A percentile compares a stretch with the other conserved stretches of the same genome.
Evolutionary conservation across 495 filamentous ascomycete genomes (phyloP).

Genomic region (Podospora anserina): DNA sequence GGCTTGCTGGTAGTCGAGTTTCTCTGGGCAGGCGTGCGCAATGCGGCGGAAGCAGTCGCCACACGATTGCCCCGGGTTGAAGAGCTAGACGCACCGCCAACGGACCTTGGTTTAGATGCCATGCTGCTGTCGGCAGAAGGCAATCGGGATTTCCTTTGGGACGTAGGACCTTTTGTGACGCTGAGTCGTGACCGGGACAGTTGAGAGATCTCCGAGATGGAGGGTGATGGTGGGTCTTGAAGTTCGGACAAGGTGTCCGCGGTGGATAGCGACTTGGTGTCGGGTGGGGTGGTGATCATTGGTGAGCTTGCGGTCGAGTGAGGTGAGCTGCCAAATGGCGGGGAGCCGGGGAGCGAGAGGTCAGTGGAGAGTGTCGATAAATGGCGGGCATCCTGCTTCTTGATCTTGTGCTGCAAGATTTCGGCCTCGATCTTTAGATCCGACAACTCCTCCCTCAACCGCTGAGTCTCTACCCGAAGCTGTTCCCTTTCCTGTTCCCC

Average conservation of each 20-base stretch:
- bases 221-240: constrained; percentile 56
- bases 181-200: constrained; percentile 40
- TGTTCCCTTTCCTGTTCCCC: constrained; percentile 87
- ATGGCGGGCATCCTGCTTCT: constrained; percentile 54
- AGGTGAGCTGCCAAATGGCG: constrained; percentile 54
- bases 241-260: constrained; percentile 42
- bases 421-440: constrained; percentile 94
- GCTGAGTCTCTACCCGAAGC: constrained; percentile 82
- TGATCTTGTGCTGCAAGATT: constrained; percentile 88
- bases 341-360: constrained; percentile 53
- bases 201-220: constrained; percentile 65
- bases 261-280: constrained; percentile 56
- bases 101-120: constrained; percentile 48
- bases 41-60: constrained; percentile 28
- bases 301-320: constrained; percentile 67
- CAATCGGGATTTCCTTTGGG: constrained; percentile 44
- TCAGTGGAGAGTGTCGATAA: constrained; percentile 52
- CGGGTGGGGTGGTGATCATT: constrained; percentile 66
- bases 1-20: constrained; percentile 24
- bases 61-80: constrained; percentile 34
- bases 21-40: constrained; percentile 35
- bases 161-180: constrained; percentile 27
- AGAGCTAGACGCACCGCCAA: constrained; percentile 30
- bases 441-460: constrained; percentile 82
- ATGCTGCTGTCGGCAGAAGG: constrained; percentile 49